These are phyloP conservation scores for Mortierella hygrophila DNA, from an alignment of 192 early-diverging fungal species.

Conservation along the genomic window DNA sequence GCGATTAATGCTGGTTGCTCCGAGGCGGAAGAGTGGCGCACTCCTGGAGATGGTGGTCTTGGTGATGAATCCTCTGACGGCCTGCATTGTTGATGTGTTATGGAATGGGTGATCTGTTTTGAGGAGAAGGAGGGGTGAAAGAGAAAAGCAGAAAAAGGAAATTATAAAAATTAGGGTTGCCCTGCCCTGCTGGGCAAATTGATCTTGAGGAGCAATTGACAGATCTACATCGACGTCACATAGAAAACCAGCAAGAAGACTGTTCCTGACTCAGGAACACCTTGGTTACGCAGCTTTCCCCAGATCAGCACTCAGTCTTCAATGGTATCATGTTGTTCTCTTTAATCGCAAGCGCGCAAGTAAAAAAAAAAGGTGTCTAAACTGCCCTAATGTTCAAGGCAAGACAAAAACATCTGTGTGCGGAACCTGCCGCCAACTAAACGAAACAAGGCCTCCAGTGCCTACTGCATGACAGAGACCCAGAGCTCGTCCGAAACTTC, in stretches of 20 bases:
- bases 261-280: no score
- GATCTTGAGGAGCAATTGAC: not conserved
- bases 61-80: slow-evolving; percentile 6
- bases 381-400: not conserved
- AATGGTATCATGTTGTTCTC: not conserved
- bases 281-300: no score
- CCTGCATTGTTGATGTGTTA: not conserved
- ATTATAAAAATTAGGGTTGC: not conserved
- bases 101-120: not conserved
- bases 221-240: slow-evolving; percentile 1
- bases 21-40: not conserved
- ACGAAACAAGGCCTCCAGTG: not conserved
- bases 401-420: not conserved
- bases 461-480: slow-evolving; percentile 47
- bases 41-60: not conserved
- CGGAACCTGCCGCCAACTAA: not conserved
- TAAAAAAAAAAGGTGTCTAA: not conserved
- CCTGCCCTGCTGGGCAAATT: not conserved
- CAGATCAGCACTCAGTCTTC: not conserved
- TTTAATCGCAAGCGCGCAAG: not conserved
- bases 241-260: not conserved
- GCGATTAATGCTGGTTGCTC: not conserved
- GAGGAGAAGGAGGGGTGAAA: not conserved
- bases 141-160: not conserved
- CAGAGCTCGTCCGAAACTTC: slow-evolving; percentile 52